Evolutionary conservation across 495 filamentous ascomycete species (phyloP), one percentile per base, ranked within the genome.

Genomic region (Alectoria sarmentosa): DNA sequence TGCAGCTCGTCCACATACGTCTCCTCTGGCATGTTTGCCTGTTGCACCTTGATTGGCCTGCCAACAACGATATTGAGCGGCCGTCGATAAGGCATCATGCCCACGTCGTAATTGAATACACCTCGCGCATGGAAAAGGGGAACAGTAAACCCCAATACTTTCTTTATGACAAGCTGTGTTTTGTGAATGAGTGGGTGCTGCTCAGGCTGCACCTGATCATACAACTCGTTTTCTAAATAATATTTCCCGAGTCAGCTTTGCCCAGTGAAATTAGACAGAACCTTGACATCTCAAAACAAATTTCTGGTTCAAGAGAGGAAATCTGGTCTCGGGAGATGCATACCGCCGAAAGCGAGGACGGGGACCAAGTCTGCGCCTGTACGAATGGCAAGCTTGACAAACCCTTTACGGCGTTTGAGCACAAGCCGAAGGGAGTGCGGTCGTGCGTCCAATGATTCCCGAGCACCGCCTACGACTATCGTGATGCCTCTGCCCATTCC

Each of bases 401-500:
- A 97, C 4, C 94, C 94, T 66, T 96, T 93, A 26, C 94, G 86
- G 46, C 88, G 82, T 64, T 86, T 88, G 30, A 97, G 77, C 1
- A 97, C 86, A 5, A 98, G 80, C 6, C 82, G 83, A 64, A 97
- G 73, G 9, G 80, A 82, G 17, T 86, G 80, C 1, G 94, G 94
- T 59, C 87, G 81, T 0, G 95, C 90, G 69, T 96, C 89, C 4
- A 98, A 84, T 3, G 90, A 92, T 76, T 98, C 94, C 3, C 89
- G 84, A 17, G 94, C 94, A 3, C 94, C 94, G 63, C 94, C 94
- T 46, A 98, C 80, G 36, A 98, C 94, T 62, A 98, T 96, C 13
- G 94, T 97, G 69, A 98, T 95, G 48, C 90, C 94, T 37, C 92
- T 88, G 46, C 94, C 94, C 88, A 91, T 95, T n/a, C 92, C 92